Evolutionary conservation across 148 eudicot species (phyloP).

Genomic region (Linanthus parryae): DNA sequence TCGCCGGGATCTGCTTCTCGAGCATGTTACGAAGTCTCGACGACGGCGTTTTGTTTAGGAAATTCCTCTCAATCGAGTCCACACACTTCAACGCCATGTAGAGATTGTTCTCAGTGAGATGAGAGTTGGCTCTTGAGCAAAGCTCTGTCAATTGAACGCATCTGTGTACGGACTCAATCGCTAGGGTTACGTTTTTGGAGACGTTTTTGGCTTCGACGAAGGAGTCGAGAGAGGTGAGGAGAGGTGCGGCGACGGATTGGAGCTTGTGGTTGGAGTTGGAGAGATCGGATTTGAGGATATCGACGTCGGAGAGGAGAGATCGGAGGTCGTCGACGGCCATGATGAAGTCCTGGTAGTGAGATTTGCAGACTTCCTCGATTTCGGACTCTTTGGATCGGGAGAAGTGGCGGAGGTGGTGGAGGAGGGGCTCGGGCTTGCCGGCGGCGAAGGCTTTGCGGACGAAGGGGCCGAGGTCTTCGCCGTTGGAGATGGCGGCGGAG

Average conservation of each 20-base stretch:
- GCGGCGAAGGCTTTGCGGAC: slow-evolving; percentile 72
- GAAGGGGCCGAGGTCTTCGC: slow-evolving; percentile 83
- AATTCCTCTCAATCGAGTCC: slow-evolving; percentile 48
- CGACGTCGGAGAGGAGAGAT: slow-evolving; percentile 84
- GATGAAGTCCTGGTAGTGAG: slow-evolving; percentile 96
- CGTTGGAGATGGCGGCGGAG: slow-evolving; percentile 84
- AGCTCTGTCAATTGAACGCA: slow-evolving; percentile 44
- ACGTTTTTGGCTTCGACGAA: slow-evolving; percentile 49
- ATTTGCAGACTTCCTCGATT: slow-evolving; percentile 77
- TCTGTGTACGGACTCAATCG: slow-evolving; percentile 28
- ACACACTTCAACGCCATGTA: slow-evolving; percentile 67
- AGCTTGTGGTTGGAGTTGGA: slow-evolving; percentile 55
- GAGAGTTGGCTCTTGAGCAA: slow-evolving; percentile 57
- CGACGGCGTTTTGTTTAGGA: slow-evolving; percentile 43
- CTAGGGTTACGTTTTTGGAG: slow-evolving; percentile 38
- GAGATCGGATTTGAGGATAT: slow-evolving; percentile 70
- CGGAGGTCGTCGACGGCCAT: slow-evolving; percentile 93
- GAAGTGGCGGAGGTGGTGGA: slow-evolving; percentile 65
- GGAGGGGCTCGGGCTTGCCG: slow-evolving; percentile 69
- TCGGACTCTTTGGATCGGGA: slow-evolving; percentile 68
- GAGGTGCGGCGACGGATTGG: slow-evolving; percentile 59
- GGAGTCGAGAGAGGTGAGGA: slow-evolving; percentile 53
- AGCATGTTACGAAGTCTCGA: slow-evolving; percentile 58
- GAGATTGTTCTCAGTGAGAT: slow-evolving; percentile 39
- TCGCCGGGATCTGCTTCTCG: slow-evolving; percentile 65